Evolutionary conservation across 805 yeast genomes (phyloP).

Genomic region (Saccharomycopsis lassenensis): DNA sequence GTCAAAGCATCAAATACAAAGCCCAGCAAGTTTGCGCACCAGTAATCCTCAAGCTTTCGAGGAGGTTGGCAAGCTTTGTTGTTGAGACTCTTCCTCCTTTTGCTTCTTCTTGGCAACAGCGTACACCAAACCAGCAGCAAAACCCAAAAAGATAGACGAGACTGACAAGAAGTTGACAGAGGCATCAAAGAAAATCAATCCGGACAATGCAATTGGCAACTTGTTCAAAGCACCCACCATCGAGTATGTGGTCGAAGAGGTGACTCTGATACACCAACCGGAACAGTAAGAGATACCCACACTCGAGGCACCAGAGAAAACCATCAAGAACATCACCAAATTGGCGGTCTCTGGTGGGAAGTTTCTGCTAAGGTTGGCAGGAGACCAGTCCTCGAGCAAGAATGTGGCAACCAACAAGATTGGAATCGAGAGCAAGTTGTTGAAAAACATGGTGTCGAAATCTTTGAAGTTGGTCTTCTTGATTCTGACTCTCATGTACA

Average conservation of each 20-base stretch:
- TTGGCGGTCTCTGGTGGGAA: constrained; percentile 65
- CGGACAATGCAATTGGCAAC: constrained; percentile 93
- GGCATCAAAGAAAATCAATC: constrained; percentile 89
- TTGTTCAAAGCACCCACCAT: constrained; percentile 99
- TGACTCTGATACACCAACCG: constrained; percentile 99
- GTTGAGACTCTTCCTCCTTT: constrained; percentile 32
- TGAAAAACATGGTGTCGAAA: constrained; percentile 96
- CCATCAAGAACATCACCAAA: constrained; percentile 69
- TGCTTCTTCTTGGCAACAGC: constrained; percentile 94
- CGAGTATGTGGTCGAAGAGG: constrained; percentile 95
- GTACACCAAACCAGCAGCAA: constrained; percentile 90
- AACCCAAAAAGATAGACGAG: constrained; percentile 85
- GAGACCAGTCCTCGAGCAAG: constrained; percentile 85
- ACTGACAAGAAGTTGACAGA: constrained; percentile 89
- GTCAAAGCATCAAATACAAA: neutral
- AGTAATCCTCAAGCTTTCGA: constrained; percentile 5
- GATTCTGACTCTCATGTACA: constrained; percentile 95
- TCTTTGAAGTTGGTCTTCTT: constrained; percentile 94
- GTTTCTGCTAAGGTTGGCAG: constrained; percentile 61
- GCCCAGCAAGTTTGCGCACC: neutral
- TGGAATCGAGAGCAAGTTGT: constrained; percentile 89
- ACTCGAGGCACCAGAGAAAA: constrained; percentile 86
- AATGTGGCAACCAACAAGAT: constrained; percentile 69
- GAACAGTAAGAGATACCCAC: constrained; percentile 98
- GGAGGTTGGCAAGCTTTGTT: constrained; percentile 12